Evolutionary conservation across 2,329 filamentous ascomycete species (phyloP), one percentile per base, ranked within the genome.

Genomic region (Paradendryphiella salina): DNA sequence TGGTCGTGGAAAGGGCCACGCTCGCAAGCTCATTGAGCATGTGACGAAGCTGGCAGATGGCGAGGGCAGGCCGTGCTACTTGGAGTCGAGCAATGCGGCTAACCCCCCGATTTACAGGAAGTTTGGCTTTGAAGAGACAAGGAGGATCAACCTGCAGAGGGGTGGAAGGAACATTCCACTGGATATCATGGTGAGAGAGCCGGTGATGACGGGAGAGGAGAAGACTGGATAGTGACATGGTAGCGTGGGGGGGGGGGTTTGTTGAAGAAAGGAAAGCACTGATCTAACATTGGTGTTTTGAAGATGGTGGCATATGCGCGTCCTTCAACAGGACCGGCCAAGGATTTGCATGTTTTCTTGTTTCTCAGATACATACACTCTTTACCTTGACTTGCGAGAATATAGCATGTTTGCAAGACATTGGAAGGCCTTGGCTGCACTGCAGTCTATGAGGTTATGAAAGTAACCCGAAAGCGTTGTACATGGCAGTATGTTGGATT

Each of bases 181-280:
- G 71, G 87, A 88, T 67, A 87, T 91, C 74, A 95, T 95, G 89
- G 86, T 93, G 44, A 80, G 89, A 53, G 87, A 91, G 77, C 87
- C 88, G 6, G 57, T 56, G 7, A 37, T 14, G 15, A 38, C 36
- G 21, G 23, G 5, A 20, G 59, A 56, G 58, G 63, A 63, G 55
- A 63, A 63, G 60, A 41, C 40, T n/a, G 50, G 42, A 7, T 13
- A 46, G 42, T 59, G 54, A 26, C 8, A 7, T 17, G 40, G 13
- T 11, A 23, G 34, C 5, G 6, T 10, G 32, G 37, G 46, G n/a
- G n/a, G n/a, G n/a, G n/a, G n/a, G n/a, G n/a, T n/a, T 46, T 18
- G 31, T 28, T 20, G 5, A 15, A 40, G 35, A 50, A 14, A 18
- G 31, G 13, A 32, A 51, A 57, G 53, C 54, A 58, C 52, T 45